These are phyloP conservation scores for Lupinus albus DNA, from an alignment of 306 rosid species.

Conservation along the genomic window DNA sequence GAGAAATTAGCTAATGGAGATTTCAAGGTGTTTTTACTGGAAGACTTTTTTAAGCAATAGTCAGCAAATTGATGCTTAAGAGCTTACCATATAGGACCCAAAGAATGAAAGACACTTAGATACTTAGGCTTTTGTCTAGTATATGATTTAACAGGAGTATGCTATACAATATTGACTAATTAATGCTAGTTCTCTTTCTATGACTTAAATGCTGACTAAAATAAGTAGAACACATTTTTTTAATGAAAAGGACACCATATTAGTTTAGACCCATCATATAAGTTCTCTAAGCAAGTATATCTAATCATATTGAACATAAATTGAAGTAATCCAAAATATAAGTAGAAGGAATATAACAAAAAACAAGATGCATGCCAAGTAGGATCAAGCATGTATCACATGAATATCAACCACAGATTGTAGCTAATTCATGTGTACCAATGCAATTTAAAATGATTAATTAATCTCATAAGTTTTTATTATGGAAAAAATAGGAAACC, in stretches of 20 bases:
- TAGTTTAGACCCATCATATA: background rate
- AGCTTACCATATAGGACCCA: background rate
- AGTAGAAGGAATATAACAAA: background rate
- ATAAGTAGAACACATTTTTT: background rate
- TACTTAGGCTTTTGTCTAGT: constrained; percentile 1
- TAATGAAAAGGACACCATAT: background rate
- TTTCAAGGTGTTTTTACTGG: background rate
- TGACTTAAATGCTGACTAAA: background rate
- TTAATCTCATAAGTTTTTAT: constrained; percentile 21
- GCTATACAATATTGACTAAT: background rate
- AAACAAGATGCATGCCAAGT: background rate
- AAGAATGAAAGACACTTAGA: background rate
- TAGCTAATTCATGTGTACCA: constrained; percentile 1
- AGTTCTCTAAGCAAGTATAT: background rate
- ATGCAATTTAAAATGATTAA: constrained; percentile 8
- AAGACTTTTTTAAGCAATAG: background rate
- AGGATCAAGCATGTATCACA: constrained; percentile 31
- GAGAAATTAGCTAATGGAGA: background rate
- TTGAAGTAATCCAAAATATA: background rate
- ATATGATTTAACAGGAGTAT: background rate
- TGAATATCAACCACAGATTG: constrained; percentile 9
- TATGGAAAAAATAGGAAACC: background rate
- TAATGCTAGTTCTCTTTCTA: background rate
- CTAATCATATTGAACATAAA: constrained; percentile 7
- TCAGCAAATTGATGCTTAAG: background rate